Base-by-base conservation (phyloP, 768 basidiomycete genomes). In the Amanita pseudoporphyria region DNA sequence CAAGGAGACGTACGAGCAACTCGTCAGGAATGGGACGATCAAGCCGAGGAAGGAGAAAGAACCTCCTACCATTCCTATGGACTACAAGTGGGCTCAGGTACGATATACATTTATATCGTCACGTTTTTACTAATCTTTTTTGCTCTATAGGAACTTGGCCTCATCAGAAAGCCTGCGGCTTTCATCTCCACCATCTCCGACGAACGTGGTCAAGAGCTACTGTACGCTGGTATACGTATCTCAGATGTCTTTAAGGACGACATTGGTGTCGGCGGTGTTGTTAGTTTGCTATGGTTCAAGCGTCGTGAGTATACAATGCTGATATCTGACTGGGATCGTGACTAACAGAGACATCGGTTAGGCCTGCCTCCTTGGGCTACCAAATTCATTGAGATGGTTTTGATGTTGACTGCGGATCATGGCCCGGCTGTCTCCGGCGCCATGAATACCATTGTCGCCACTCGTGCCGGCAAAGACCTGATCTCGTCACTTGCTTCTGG, bases 371-470 rank as follows among this genome's bases (percentile, higher is more conserved):
- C 82, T 42, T 95, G 87, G 77, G 95, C 94, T 41, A 84, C 92
- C 66, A 98, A 97, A 73, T 99, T 99, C 77, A 84, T 99, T 65
- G 95, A 99, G 76, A 99, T 98, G 96, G 93, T 97, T 47, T 79
- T 99, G 65, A 95, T 96, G 90, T 77, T 99, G 57, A 99, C 95
- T 10, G 95, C 95, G 54, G 95, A 99, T 68, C 95, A 98, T 71
- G 92, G 93, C 61, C 93, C 93, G 6, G 92, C 92, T 49, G 92
- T 96, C n/a, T 94, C 91, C 66, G 92, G 75, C 70, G 95, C 95
- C 18, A 99, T 99, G 95, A 99, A 96, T 77, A 96, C 95, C 54
- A 97, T 99, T 64, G 94, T 99, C 64, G 93, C 95, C 16, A 85
- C 92, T 31, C 95, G 95, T 71, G 95, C 95, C n/a, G 95, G 95